Evolutionary conservation across 2,329 filamentous ascomycete species (phyloP).

Genomic region (Lecanicillium sp.): DNA sequence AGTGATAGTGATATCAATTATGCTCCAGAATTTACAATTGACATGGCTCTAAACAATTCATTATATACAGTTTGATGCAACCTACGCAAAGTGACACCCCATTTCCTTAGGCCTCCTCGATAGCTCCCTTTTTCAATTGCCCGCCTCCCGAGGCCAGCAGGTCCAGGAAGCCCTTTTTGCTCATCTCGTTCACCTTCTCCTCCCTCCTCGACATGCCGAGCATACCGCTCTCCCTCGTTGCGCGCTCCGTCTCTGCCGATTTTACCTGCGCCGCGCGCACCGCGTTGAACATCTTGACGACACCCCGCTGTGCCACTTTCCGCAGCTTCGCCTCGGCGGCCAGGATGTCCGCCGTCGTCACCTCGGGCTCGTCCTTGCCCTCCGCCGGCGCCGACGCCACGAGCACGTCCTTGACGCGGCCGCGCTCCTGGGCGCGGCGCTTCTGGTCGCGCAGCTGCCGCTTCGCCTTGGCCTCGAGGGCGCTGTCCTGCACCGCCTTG

Average conservation of each 20-base stretch:
- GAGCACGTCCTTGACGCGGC: constrained; percentile 80
- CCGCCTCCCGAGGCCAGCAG: constrained; percentile 67
- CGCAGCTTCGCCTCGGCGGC: constrained; percentile 74
- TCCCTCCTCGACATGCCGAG: constrained; percentile 75
- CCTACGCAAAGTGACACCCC: neutral
- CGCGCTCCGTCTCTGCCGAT: constrained; percentile 68
- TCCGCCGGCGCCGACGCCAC: constrained; percentile 47
- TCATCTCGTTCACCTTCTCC: constrained; percentile 91
- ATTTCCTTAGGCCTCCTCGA: constrained; percentile 49
- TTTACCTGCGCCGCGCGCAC: constrained; percentile 89
- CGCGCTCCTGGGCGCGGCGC: constrained; percentile 73
- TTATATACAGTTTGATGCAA: constrained; percentile 9
- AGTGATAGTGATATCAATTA: neutral
- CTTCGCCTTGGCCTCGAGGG: constrained; percentile 75
- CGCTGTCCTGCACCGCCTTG: constrained; percentile 65
- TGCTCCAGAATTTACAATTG: constrained; percentile 7
- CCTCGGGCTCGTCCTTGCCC: constrained; percentile 27
- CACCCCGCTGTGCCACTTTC: constrained; percentile 87
- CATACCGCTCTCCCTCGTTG: constrained; percentile 63
- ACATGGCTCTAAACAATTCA: constrained; percentile 10
- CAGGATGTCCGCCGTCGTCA: constrained; percentile 48
- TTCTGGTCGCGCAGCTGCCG: constrained; percentile 76
- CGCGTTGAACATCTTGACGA: constrained; percentile 94
- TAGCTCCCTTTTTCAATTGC: constrained; percentile 49
- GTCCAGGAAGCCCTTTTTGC: constrained; percentile 92